Base-by-base conservation (phyloP, 2,329 filamentous ascomycete species). In the Aureobasidium sp. region DNA sequence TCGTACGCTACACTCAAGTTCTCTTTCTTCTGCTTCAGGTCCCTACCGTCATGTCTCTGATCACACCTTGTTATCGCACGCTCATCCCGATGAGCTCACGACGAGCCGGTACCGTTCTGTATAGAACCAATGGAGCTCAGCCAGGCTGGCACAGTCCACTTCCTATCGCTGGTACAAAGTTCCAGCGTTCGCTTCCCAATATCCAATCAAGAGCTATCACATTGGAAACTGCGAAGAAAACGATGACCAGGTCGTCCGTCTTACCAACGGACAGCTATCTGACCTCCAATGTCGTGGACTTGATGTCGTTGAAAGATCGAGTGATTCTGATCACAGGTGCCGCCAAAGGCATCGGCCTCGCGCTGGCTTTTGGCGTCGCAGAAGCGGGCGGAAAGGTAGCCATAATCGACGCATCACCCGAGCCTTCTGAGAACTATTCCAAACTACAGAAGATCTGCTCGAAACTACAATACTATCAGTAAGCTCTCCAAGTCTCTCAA, bases 361-460 rank as follows among this genome's bases (percentile, higher is more conserved):
- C 73, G 18, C 68, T 76, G 38, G 74, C 72, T 20, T 70, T 71
- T 55, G 74, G 71, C 1, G 66, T 74, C 4, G 67, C 72, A 9
- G 74, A 76, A 67, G 73, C 71, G 10, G 74, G 74, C 9, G 73
- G 69, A 31, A 65, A 70, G 45, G 72, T 74, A 8, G 73, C 72
- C 23, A 73, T 73, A 59, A 66, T 76, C 23, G 73, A 75, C 48
- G 55, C 64, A 27, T 33, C 58, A 9, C 38, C 33, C 8, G 13
- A 51, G 38, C 64, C 64, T 20, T 58, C 60, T 40, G 64, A 61
- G 47, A 48, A 61, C 27, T 66, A 45, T 47, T 20, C 9, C 20
- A 48, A 53, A 23, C 42, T 62, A 29, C 29, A 62, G 38, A 11
- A 65, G 6, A 51, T 60, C 4, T 67, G 53, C 47, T 40, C 29